phyloP scores from a whole-genome alignment of 805 yeast species.

The Scheffersomyces ergatensis region DNA sequence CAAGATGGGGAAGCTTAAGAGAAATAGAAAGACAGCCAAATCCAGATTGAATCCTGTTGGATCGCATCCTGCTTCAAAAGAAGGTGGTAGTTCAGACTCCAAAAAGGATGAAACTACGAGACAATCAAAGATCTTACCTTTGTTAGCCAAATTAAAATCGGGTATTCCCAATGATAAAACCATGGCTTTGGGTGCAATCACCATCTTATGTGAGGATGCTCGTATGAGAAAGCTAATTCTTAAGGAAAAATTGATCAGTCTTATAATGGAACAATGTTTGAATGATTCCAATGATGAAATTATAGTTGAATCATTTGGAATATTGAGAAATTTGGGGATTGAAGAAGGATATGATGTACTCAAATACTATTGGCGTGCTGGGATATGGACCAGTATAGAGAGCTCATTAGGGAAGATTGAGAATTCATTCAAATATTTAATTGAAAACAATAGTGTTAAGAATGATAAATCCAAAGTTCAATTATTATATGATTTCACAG shows the following conservation, averaged over 20 bases:
- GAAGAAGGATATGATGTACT: constrained; percentile 89
- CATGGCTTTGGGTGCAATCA: constrained; percentile 72
- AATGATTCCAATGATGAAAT: constrained; percentile 71
- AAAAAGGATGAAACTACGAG: constrained; percentile 47
- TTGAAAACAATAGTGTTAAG: constrained; percentile 14
- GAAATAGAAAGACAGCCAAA: constrained; percentile 42
- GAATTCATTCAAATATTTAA: constrained; percentile 45
- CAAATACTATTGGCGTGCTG: constrained; percentile 70
- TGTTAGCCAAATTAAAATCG: constrained; percentile 63
- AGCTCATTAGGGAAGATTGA: constrained; percentile 50
- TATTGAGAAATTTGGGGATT: constrained; percentile 73
- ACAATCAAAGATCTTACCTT: constrained; percentile 61
- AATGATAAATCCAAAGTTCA: constrained; percentile 42
- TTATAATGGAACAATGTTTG: constrained; percentile 60
- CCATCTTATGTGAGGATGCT: constrained; percentile 68
- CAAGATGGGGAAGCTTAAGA: constrained; percentile 73
- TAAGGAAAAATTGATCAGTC: constrained; percentile 68
- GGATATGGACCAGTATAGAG: constrained; percentile 66
- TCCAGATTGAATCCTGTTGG: constrained; percentile 36
- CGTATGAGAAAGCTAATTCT: constrained; percentile 60
- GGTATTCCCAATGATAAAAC: constrained; percentile 68
- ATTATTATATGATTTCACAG: constrained; percentile 63
- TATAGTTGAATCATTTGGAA: constrained; percentile 76
- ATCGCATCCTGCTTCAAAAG: neutral
- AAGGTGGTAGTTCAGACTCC: constrained; percentile 10